These are phyloP conservation scores for Nitzschia sp. DNA, from an alignment of 108 stramenopile species.

Conservation along the genomic window DNA sequence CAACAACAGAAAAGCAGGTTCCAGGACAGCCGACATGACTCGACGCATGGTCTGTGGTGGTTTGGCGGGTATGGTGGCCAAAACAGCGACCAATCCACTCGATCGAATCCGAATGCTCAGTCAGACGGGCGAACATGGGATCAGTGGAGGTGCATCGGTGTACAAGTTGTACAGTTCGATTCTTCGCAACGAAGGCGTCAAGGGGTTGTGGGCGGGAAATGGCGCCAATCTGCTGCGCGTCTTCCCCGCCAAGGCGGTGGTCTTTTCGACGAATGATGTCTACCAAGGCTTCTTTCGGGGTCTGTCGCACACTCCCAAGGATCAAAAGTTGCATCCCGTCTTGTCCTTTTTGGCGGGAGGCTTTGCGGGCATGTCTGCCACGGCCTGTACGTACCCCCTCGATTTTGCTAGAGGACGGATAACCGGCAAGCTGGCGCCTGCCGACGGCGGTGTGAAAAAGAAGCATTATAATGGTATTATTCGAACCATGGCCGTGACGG, in stretches of 20 bases:
- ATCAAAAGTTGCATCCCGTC: slow-evolving; percentile 36
- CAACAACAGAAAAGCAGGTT: too few relatives aligned
- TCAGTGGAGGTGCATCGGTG: slow-evolving; percentile 14
- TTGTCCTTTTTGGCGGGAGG: slow-evolving; percentile 80
- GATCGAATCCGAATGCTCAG: slow-evolving; percentile 89
- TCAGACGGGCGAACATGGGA: slow-evolving; percentile 84
- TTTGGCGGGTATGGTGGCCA: slow-evolving; percentile 89
- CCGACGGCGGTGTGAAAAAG: slow-evolving; percentile 30
- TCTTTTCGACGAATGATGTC: slow-evolving; percentile 82
- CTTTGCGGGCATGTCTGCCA: slow-evolving; percentile 81
- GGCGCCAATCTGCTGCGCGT: slow-evolving; percentile 87
- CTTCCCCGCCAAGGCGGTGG: slow-evolving; percentile 83
- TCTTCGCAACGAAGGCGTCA: slow-evolving; percentile 74
- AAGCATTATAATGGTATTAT: slow-evolving; percentile 80
- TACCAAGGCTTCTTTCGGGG: slow-evolving; percentile 47
- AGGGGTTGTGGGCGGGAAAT: slow-evolving; percentile 91
- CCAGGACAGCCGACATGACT: slow-evolving; percentile 56
- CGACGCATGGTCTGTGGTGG: slow-evolving; percentile 86
- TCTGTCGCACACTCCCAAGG: slow-evolving; percentile 16
- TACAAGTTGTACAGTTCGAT: slow-evolving; percentile 65
- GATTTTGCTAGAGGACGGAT: slow-evolving; percentile 88
- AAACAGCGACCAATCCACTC: slow-evolving; percentile 89
- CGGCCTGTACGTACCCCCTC: slow-evolving; percentile 81
- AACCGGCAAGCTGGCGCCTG: slow-evolving; percentile 67
- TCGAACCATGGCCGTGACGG: slow-evolving; percentile 65